Evolutionary conservation across 2,329 filamentous ascomycete species (phyloP).

Genomic region (Pseudocercospora crystallina): DNA sequence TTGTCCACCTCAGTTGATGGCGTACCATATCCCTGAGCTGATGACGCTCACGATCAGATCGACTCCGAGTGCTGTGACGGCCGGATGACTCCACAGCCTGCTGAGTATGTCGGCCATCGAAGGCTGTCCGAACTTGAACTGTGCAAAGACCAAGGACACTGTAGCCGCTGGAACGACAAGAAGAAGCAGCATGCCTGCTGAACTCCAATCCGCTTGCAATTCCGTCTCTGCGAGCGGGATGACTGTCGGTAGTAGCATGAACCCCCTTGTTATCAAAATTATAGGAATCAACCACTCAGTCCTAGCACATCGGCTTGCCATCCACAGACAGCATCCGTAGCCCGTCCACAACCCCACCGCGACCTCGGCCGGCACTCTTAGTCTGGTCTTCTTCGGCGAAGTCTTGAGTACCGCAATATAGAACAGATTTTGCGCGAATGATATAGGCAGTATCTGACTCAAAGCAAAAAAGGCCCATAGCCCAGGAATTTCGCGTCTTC

Average conservation of each 20-base stretch:
- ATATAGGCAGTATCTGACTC: slow-evolving; percentile 36
- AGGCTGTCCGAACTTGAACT: slow-evolving; percentile 1
- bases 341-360: slow-evolving; percentile 9
- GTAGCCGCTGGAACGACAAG: slow-evolving; percentile 7
- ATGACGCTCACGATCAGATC: slow-evolving; percentile 28
- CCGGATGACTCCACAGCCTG: slow-evolving; percentile 32
- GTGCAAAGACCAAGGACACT: slow-evolving; percentile 10
- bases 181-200: slow-evolving; percentile 4
- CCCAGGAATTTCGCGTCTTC: slow-evolving; percentile 25
- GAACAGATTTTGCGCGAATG: slow-evolving; percentile 36
- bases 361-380: not conserved
- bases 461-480: slow-evolving; percentile 37
- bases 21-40: slow-evolving; percentile 21
- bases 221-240: slow-evolving; percentile 14
- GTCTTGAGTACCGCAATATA: slow-evolving; percentile 31
- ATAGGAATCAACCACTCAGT: slow-evolving; percentile 20
- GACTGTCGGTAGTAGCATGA: slow-evolving; percentile 23
- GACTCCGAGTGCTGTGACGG: slow-evolving; percentile 32
- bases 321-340: slow-evolving; percentile 21
- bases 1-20: too few relatives aligned
- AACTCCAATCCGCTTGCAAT: not conserved
- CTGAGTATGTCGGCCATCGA: not conserved
- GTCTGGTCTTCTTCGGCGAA: not conserved
- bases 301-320: slow-evolving; percentile 2
- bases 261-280: slow-evolving; percentile 25